Evolutionary conservation across 164 flowering plant species (phyloP).

Genomic region (Chloranthus sessilifolius): DNA sequence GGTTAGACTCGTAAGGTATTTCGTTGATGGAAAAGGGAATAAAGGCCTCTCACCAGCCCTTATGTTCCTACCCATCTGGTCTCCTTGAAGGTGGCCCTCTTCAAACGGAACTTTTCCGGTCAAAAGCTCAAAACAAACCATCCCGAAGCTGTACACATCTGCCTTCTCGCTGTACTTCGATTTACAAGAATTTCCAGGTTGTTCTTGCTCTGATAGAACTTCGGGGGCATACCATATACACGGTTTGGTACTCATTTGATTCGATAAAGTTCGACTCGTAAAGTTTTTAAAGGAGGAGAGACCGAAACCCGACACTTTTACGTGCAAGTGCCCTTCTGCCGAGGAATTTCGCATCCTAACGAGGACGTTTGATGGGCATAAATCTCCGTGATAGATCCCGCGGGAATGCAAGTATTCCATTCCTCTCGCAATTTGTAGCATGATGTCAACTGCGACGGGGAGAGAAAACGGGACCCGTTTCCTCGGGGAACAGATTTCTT

Average conservation of each 20-base stretch:
- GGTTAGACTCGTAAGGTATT: conserved; percentile 57
- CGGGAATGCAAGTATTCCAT: conserved; percentile 88
- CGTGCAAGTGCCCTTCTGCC: conserved; percentile 56
- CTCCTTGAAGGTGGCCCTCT: conserved; percentile 86
- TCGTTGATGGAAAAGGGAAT: conserved; percentile 69
- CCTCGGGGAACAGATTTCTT: conserved; percentile 50
- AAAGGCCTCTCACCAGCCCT: conserved; percentile 89
- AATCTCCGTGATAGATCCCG: conserved; percentile 62
- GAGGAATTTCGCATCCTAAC: conserved; percentile 39
- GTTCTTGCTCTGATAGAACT: conserved; percentile 63
- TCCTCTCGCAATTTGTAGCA: conserved; percentile 91
- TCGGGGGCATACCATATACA: conserved; percentile 88
- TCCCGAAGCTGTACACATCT: conserved; percentile 89
- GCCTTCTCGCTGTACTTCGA: conserved; percentile 63
- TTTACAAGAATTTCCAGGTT: conserved; percentile 16
- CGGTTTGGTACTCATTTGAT: conserved; percentile 23
- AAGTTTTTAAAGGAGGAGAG: conserved; percentile 28
- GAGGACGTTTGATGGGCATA: conserved; percentile 62
- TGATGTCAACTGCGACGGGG: conserved; percentile 63
- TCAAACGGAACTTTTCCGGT: conserved; percentile 92
- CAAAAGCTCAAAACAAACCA: conserved; percentile 81
- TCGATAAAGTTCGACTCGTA: conserved; percentile 16
- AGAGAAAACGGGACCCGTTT: conserved; percentile 51
- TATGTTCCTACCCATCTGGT: conserved; percentile 71
- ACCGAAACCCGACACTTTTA: conserved; percentile 67